Evolutionary conservation across 2,329 filamentous ascomycete species (phyloP), one percentile per base, ranked within the genome.

Genomic region (Nannizziopsis arthrosporioides): DNA sequence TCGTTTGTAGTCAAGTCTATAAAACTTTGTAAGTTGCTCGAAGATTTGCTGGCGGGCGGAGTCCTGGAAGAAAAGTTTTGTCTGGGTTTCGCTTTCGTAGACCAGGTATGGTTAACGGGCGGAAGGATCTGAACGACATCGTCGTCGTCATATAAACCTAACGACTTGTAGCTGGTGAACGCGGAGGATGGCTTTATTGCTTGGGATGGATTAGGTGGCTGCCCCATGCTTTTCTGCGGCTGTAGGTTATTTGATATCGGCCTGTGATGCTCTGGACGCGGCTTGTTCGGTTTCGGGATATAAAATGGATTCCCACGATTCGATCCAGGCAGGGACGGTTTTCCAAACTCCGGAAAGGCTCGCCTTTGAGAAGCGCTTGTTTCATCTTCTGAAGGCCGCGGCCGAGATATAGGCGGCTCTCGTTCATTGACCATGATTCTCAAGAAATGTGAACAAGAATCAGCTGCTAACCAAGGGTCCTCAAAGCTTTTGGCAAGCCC

Each of bases 311-410:
- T 22, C 60, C 31, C 67, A 55, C 53, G 73, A 22, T 54, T 55
- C 42, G 56, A 60, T 31, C 75, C 67, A 49, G 81, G 62, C 12
- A 76, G 74, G 52, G 76, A 79, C 1, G 78, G 68, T 55, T 75
- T 73, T 44, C 78, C 78, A 57, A 81, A 81, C 56, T 79, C 71
- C 35, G 73, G 68, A 30, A 68, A 63, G 11, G 65, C 57, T 10
- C 64, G 54, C 11, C 63, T 57, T 27, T 63, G 56, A 34, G 58
- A 59, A 14, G 59, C 47, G 32, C 63, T 60, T 27, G 68, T 59
- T 43, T 63, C 62, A 11, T 60, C 59, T 52, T 64, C 65, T 14
- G 62, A 60, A 42, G 65, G 61, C 31, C 60, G 61, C 37, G 60
- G 56, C 6, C 62, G 60, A 43, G 62, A 59, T 42, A 61, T 60